Evolutionary conservation across 495 filamentous ascomycete species (phyloP).

Genomic region (Talaromyces trachyspermus): DNA sequence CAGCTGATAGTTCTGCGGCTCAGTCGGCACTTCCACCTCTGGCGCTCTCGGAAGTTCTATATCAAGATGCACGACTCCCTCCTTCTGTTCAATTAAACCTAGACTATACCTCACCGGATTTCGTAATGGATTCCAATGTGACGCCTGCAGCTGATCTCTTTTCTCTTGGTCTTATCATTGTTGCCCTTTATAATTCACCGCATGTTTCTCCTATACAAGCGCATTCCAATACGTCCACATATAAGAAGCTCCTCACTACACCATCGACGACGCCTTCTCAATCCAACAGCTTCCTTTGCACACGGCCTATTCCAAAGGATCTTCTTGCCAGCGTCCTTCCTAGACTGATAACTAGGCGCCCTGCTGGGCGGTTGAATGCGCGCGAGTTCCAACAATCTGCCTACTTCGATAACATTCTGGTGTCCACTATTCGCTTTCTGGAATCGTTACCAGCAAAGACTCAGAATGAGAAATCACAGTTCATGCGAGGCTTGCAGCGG

Average conservation of each 20-base stretch:
- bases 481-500: constrained; percentile 79
- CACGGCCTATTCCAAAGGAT: constrained; percentile 70
- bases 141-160: constrained; percentile 81
- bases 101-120: constrained; percentile 91
- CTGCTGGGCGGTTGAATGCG: constrained; percentile 79
- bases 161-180: constrained; percentile 78
- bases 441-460: constrained; percentile 88
- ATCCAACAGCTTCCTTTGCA: constrained; percentile 76
- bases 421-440: constrained; percentile 91
- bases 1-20: constrained; percentile 60
- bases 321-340: constrained; percentile 68
- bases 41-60: constrained; percentile 73
- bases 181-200: constrained; percentile 89
- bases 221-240: constrained; percentile 66
- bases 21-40: constrained; percentile 65
- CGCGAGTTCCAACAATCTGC: constrained; percentile 87
- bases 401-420: constrained; percentile 94
- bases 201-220: constrained; percentile 80
- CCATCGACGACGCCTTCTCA: constrained; percentile 68
- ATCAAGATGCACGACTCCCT: constrained; percentile 78
- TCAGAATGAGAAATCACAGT: constrained; percentile 79
- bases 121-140: constrained; percentile 79
- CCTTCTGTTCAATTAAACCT: constrained; percentile 78
- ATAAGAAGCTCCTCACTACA: constrained; percentile 72
- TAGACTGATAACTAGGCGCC: constrained; percentile 73